Conservation (phyloP, 805 yeast genomes). For the Phaffomyces antillensis region DNA sequence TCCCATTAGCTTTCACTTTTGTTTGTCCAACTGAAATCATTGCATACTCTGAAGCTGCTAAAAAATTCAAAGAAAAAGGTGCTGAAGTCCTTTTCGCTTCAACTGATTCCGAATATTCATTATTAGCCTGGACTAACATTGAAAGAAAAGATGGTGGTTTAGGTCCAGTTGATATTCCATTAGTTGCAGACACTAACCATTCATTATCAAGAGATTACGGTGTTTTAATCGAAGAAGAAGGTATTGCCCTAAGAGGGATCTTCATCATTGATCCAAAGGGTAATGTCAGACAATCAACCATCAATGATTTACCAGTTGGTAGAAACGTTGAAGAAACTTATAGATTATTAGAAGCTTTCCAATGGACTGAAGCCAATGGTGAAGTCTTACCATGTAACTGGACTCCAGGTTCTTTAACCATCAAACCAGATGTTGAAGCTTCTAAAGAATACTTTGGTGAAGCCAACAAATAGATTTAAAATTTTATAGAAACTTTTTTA, state of each 20-base stretch:
- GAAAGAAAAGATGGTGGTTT: slow-evolving; percentile 97
- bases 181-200: slow-evolving; percentile 96
- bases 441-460: slow-evolving; percentile 75
- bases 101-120: slow-evolving; percentile 96
- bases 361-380: slow-evolving; percentile 98
- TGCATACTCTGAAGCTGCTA: slow-evolving; percentile 94
- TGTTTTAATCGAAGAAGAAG: slow-evolving; percentile 93
- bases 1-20: slow-evolving; percentile 98
- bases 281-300: slow-evolving; percentile 88
- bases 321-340: slow-evolving; percentile 97
- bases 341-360: slow-evolving; percentile 98
- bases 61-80: slow-evolving; percentile 81
- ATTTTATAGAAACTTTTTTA: background rate
- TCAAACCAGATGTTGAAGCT: slow-evolving; percentile 71
- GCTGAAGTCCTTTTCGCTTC: slow-evolving; percentile 92
- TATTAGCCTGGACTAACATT: slow-evolving; percentile 97
- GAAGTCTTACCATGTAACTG: slow-evolving; percentile 99
- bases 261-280: slow-evolving; percentile 97
- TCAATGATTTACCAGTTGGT: slow-evolving; percentile 99
- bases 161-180: slow-evolving; percentile 91
- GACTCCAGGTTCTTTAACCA: slow-evolving; percentile 91
- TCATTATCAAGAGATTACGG: slow-evolving; percentile 92
- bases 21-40: slow-evolving; percentile 99
- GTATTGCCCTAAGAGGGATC: slow-evolving; percentile 96
- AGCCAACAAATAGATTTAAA: slow-evolving; percentile 30